Base-by-base conservation (phyloP, 1,139 yeast genomes). In the Magnusiomyces sp. region DNA sequence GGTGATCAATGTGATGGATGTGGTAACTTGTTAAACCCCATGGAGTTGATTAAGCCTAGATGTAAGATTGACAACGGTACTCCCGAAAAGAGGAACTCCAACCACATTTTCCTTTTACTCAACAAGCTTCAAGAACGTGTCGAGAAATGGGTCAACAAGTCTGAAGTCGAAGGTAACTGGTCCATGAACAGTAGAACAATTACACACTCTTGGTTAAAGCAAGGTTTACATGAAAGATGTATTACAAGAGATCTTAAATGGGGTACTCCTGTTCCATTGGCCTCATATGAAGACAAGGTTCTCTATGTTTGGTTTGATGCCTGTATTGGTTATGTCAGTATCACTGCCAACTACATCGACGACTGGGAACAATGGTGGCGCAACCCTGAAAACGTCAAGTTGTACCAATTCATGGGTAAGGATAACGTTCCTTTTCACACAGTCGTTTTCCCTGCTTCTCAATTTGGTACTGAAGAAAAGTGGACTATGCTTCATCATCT, bases 1-100 rank as follows among this genome's bases (percentile, higher is more conserved):
- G 99, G 99, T 59, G 99, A 92, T 67, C 99, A 92, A 73, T 92
- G 99, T 77, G 99, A 92, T 68, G 84, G 83, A 62, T 92, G 99
- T 74, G 99, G 98, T 55, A 71, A 74, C 53, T 75, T 92, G 57
- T 75, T 94, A 60, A 88, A 90, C 65, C 95, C 98, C 46, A 83
- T 89, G 64, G 97, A 92, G 67, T 79, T 92, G 64, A 83, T 90
- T 58, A 76, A 89, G 55, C 98, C 99, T 51, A 84, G 95, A 62
- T 92, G 98, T 79, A 92, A 94, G 71, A 70, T 94, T 54, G 98
- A 94, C 65, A 79, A 80, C 59, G 77, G 88, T 40, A 73, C 81
- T 11, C 98, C 98, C 23, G 77, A 80, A 50, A 83, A 86, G 51
- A 82, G 79, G 60, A 79, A 83, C 52, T 85, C 97, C 14, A 86